phyloP scores from a whole-genome alignment of 1,284 basidiomycete genomes.

The Flammula alnicola region DNA sequence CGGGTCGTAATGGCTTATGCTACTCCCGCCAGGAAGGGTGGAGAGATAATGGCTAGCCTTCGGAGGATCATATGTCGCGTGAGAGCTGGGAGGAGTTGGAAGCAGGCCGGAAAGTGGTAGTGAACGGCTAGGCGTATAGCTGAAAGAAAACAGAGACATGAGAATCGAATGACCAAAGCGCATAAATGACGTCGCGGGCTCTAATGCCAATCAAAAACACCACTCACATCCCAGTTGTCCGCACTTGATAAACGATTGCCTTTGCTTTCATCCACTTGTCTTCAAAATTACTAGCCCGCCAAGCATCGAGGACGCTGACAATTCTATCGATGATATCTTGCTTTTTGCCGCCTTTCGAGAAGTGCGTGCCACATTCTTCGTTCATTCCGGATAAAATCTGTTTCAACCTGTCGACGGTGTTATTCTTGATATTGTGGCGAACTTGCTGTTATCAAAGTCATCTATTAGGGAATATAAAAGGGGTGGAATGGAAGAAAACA shows the following conservation, averaged over 20 bases:
- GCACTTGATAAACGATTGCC: constrained; percentile 63
- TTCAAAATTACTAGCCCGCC: constrained; percentile 55
- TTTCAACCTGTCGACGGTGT: constrained; percentile 83
- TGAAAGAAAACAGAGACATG: constrained; percentile 27
- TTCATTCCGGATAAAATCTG: constrained; percentile 74
- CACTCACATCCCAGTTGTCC: constrained; percentile 64
- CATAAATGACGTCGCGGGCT: background rate
- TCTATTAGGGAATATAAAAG: constrained; percentile 12
- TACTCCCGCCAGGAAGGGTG: constrained; percentile 30
- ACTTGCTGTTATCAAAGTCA: constrained; percentile 38
- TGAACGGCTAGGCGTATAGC: constrained; percentile 35
- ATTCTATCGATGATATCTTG: constrained; percentile 82
- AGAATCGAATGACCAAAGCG: constrained; percentile 7
- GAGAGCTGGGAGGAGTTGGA: constrained; percentile 28
- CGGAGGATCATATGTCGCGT: constrained; percentile 28
- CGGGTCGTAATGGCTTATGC: constrained; percentile 58
- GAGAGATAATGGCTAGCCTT: constrained; percentile 31
- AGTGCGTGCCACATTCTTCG: constrained; percentile 68
- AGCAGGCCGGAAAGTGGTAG: constrained; percentile 27
- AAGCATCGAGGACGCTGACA: constrained; percentile 55
- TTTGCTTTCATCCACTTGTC: constrained; percentile 73
- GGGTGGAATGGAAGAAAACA: constrained; percentile 27
- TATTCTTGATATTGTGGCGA: constrained; percentile 49
- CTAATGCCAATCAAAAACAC: constrained; percentile 9
- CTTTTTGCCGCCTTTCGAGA: constrained; percentile 83